Evolutionary conservation across 2,329 filamentous ascomycete species (phyloP).

Genomic region (Neonectria punicea): DNA sequence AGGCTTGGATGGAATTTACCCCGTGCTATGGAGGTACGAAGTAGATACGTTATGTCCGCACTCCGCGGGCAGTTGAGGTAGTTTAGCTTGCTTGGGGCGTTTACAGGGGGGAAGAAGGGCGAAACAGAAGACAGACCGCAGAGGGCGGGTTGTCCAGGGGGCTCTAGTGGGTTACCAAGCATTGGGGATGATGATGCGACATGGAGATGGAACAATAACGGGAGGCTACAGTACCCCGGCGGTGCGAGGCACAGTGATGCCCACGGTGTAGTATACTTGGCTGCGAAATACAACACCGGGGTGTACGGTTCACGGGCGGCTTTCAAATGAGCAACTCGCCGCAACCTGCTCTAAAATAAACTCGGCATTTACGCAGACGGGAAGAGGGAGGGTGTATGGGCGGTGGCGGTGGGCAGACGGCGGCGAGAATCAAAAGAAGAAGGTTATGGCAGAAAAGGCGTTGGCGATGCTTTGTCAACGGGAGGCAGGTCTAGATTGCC

Average conservation of each 20-base stretch:
- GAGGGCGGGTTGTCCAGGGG: slow-evolving; percentile 4
- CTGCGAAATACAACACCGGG: not conserved
- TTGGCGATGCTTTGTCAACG: not conserved
- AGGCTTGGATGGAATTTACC: not conserved
- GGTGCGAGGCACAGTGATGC: not conserved
- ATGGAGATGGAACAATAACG: not conserved
- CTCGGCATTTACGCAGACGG: not conserved
- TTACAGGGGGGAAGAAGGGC: too few relatives aligned
- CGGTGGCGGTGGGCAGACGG: not conserved
- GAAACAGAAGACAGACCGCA: too few relatives aligned
- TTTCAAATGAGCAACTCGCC: not conserved
- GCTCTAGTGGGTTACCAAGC: slow-evolving; percentile 22
- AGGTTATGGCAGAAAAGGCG: too few relatives aligned
- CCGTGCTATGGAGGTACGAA: not conserved
- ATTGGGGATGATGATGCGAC: slow-evolving; percentile 10
- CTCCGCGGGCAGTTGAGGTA: too few relatives aligned
- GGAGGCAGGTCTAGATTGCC: not conserved
- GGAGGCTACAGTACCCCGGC: not conserved
- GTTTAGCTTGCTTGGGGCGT: too few relatives aligned
- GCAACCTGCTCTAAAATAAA: not conserved
- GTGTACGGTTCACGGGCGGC: not conserved
- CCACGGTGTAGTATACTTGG: not conserved
- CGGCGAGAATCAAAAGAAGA: not conserved
- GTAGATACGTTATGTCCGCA: not conserved
- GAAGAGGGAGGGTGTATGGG: not conserved